Percentiles rank a stretch among this genome's conserved stretches.
These are phyloP conservation scores for Zhuliangozyma parablackwelliae DNA, from an alignment of 1,139 yeast species.

Conservation along the genomic window DNA sequence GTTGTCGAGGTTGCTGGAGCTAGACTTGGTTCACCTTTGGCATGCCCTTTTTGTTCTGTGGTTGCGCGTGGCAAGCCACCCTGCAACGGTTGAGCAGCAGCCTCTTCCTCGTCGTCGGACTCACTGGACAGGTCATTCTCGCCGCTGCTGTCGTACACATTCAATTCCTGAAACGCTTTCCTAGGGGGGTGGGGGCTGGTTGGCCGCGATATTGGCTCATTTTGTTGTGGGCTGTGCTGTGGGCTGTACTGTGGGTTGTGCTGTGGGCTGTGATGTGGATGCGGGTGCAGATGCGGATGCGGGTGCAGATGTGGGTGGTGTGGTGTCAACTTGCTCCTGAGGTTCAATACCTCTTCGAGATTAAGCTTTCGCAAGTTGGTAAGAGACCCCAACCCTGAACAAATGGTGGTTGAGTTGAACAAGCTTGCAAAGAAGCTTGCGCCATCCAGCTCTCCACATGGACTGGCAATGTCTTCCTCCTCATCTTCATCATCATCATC, in stretches of 20 bases:
- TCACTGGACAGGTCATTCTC: neutral
- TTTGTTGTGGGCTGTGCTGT: no score
- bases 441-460: constrained; percentile 14
- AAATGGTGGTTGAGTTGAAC: constrained; percentile 49
- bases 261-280: no score
- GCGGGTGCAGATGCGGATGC: no score
- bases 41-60: no score
- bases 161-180: neutral
- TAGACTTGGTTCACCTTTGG: no score
- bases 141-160: neutral
- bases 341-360: constrained; percentile 15
- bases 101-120: no score
- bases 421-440: constrained; percentile 37
- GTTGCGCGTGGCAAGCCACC: no score
- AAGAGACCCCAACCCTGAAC: constrained; percentile 37
- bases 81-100: no score
- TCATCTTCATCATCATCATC: constrained; percentile 6
- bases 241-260: neutral
- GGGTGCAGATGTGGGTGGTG: no score
- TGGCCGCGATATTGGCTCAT: no score
- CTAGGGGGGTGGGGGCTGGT: neutral
- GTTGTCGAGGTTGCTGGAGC: no score
- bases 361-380: constrained; percentile 10
- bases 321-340: neutral
- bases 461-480: constrained; percentile 22